Conservation (phyloP, 129 eudicot species). For the Smallanthus sonchifolius region DNA sequence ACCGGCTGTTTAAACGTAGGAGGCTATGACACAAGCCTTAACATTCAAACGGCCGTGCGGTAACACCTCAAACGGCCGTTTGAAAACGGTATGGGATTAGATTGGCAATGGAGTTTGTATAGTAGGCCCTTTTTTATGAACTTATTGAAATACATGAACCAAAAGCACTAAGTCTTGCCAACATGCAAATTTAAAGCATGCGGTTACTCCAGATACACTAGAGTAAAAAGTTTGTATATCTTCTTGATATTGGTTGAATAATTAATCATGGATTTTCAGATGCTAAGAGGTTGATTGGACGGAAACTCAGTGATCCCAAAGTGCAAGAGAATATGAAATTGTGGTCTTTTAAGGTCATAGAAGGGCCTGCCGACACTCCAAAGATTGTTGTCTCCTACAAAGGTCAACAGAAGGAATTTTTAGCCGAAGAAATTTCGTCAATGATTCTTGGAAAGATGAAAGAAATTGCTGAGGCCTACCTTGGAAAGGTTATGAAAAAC, state of each 20-base stretch:
- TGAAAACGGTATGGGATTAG: too few relatives aligned
- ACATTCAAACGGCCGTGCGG: too few relatives aligned
- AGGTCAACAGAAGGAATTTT: constrained; percentile 19
- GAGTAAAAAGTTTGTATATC: background rate
- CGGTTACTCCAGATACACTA: background rate
- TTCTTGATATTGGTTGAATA: background rate
- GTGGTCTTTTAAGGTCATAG: constrained; percentile 18
- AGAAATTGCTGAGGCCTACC: constrained; percentile 15
- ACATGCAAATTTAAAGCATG: background rate
- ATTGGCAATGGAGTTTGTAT: too few relatives aligned
- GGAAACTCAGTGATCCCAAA: constrained; percentile 17
- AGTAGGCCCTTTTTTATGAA: background rate
- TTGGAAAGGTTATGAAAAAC: constrained; percentile 7
- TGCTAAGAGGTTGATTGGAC: constrained; percentile 28
- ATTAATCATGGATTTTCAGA: background rate
- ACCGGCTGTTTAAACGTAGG: too few relatives aligned
- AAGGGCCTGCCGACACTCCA: constrained; percentile 10
- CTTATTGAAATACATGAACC: background rate
- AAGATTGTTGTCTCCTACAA: constrained; percentile 16
- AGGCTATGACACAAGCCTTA: too few relatives aligned
- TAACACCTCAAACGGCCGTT: too few relatives aligned
- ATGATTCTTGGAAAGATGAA: constrained; percentile 27
- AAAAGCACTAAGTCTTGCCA: background rate
- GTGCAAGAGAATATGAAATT: constrained; percentile 5
- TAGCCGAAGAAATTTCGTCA: constrained; percentile 31